These are phyloP conservation scores for Lithospermum erythrorhizon DNA, from an alignment of 257 asterid species.

Conservation along the genomic window DNA sequence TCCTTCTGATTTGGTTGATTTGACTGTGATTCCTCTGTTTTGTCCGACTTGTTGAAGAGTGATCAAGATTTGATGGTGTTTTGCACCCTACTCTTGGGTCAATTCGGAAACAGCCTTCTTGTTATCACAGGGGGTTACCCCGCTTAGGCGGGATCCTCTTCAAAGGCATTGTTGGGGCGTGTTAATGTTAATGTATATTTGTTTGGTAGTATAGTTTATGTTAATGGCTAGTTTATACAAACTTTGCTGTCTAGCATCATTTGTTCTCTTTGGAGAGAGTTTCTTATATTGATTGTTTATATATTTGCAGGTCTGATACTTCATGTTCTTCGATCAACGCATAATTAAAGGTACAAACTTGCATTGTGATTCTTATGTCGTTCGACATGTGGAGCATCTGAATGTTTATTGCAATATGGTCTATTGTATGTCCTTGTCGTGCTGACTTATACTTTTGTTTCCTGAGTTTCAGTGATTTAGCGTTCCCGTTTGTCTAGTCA, in stretches of 20 bases:
- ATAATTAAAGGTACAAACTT: conserved; percentile 20
- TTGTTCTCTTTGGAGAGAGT: conserved; percentile 8
- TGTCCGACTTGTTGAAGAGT: not conserved
- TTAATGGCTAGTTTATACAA: not conserved
- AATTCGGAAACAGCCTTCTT: too few species aligned
- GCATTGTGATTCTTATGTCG: not conserved
- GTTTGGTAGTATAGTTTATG: not conserved
- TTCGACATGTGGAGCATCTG: not conserved
- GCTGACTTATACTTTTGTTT: conserved; percentile 13
- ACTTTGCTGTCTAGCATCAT: not conserved
- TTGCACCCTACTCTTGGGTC: too few species aligned
- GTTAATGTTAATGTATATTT: too few species aligned
- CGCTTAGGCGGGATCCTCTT: too few species aligned
- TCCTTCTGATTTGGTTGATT: conserved; percentile 5
- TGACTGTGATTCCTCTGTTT: not conserved
- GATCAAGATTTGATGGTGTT: not conserved
- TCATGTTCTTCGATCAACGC: conserved; percentile 27
- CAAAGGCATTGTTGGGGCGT: too few species aligned
- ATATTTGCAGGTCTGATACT: conserved; percentile 41
- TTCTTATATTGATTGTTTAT: conserved; percentile 12
- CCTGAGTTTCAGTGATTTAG: conserved; percentile 21
- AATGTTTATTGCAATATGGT: not conserved
- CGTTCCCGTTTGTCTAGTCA: conserved; percentile 17
- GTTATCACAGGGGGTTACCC: too few species aligned
- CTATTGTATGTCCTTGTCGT: not conserved